These are phyloP conservation scores for Exsudoporus frostii DNA, from an alignment of 768 basidiomycete species.

Conservation along the genomic window DNA sequence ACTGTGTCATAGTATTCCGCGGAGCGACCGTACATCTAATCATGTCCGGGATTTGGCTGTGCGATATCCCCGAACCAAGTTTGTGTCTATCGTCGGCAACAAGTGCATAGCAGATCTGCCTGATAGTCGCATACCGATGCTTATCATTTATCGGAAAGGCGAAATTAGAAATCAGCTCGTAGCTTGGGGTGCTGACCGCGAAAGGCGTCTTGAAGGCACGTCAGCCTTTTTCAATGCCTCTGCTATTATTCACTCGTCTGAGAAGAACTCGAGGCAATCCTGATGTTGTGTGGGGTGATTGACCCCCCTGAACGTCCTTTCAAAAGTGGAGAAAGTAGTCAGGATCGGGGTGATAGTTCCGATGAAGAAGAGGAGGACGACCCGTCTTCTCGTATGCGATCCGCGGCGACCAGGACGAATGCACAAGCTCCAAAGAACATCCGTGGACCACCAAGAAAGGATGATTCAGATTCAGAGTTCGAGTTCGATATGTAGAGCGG, in stretches of 20 bases:
- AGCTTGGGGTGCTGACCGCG: slow-evolving; percentile 78
- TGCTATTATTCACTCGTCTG: neutral
- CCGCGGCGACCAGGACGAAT: slow-evolving; percentile 57
- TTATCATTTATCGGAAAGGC: slow-evolving; percentile 91
- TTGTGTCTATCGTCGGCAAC: slow-evolving; percentile 91
- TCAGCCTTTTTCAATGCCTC: neutral
- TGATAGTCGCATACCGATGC: slow-evolving; percentile 84
- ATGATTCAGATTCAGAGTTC: slow-evolving; percentile 76
- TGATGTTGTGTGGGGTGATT: slow-evolving; percentile 64
- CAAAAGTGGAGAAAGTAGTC: slow-evolving; percentile 20
- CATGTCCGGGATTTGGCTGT: slow-evolving; percentile 71
- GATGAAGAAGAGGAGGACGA: slow-evolving; percentile 49
- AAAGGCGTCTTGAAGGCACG: slow-evolving; percentile 75
- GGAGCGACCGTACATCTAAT: slow-evolving; percentile 70
- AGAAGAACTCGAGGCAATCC: slow-evolving; percentile 67
- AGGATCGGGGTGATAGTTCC: slow-evolving; percentile 39
- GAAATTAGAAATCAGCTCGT: slow-evolving; percentile 83
- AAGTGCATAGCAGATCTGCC: slow-evolving; percentile 97
- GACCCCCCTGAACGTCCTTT: slow-evolving; percentile 51
- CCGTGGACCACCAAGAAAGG: slow-evolving; percentile 46
- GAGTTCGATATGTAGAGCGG: slow-evolving; percentile 65
- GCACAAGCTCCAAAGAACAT: slow-evolving; percentile 52
- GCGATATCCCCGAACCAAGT: slow-evolving; percentile 90
- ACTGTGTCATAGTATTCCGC: slow-evolving; percentile 57
- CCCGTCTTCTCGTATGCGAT: slow-evolving; percentile 53